These are phyloP conservation scores for Dichomitus squalens DNA, from an alignment of 1,284 basidiomycete genomes.

Conservation along the genomic window DNA sequence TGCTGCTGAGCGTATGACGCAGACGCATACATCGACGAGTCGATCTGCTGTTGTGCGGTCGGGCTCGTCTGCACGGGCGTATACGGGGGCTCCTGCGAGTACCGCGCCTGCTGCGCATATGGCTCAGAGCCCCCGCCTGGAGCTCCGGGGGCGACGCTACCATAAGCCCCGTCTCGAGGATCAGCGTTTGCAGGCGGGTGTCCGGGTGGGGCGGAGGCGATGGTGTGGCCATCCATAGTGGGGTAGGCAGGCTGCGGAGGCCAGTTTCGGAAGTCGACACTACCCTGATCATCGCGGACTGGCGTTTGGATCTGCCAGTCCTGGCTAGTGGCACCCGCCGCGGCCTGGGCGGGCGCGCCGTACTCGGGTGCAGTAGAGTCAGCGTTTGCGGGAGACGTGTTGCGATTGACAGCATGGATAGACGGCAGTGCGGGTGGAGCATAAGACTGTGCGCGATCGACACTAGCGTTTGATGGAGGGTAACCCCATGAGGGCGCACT, in stretches of 20 bases:
- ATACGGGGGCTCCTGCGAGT: slow-evolving; percentile 38
- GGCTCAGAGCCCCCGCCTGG: slow-evolving; percentile 16
- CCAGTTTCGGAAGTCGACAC: slow-evolving; percentile 42
- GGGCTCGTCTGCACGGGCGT: slow-evolving; percentile 24
- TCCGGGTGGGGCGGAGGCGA: slow-evolving; percentile 22
- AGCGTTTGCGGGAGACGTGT: slow-evolving; percentile 24
- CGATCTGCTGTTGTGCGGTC: slow-evolving; percentile 27
- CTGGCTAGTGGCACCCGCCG: slow-evolving; percentile 21
- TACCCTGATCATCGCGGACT: slow-evolving; percentile 36
- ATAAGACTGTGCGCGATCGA: slow-evolving; percentile 54
- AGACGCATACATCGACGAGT: slow-evolving; percentile 39
- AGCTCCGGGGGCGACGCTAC: slow-evolving; percentile 31
- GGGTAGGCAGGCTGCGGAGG: slow-evolving; percentile 37
- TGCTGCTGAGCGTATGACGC: slow-evolving; percentile 39
- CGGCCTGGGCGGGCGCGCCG: slow-evolving; percentile 25
- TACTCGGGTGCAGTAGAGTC: slow-evolving; percentile 26
- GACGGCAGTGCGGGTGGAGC: slow-evolving; percentile 44
- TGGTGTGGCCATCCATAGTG: slow-evolving; percentile 29
- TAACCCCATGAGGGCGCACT: slow-evolving; percentile 56
- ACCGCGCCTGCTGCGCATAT: slow-evolving; percentile 30
- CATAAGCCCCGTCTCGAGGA: slow-evolving; percentile 30
- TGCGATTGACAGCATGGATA: slow-evolving; percentile 23
- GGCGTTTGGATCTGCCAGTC: slow-evolving; percentile 32
- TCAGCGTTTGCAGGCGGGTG: slow-evolving; percentile 22
- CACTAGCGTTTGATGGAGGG: slow-evolving; percentile 40